Evolutionary conservation across 1,284 basidiomycete species (phyloP).

Genomic region (Fomitopsis schrenkii): DNA sequence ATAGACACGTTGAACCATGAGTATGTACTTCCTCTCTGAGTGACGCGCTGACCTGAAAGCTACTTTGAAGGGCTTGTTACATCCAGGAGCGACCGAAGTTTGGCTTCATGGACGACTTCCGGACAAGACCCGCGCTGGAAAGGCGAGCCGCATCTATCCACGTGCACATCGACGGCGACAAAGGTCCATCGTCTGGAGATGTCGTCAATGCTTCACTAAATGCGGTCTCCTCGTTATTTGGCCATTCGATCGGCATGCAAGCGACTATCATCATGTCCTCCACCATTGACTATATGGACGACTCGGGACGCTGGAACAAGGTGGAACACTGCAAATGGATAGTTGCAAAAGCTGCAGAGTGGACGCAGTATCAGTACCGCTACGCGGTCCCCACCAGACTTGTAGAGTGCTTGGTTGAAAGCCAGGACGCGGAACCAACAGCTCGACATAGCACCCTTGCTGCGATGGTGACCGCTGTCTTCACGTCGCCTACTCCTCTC

Average conservation of each 20-base stretch:
- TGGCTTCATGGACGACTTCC: slow-evolving; percentile 77
- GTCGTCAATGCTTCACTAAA: slow-evolving; percentile 74
- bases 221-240: slow-evolving; percentile 70
- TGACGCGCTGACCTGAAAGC: slow-evolving; percentile 1
- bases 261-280: slow-evolving; percentile 71
- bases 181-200: slow-evolving; percentile 73
- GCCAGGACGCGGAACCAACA: slow-evolving; percentile 55
- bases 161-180: slow-evolving; percentile 83
- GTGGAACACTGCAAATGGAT: slow-evolving; percentile 82
- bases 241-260: slow-evolving; percentile 77
- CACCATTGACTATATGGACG: slow-evolving; percentile 63
- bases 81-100: slow-evolving; percentile 69
- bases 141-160: slow-evolving; percentile 86
- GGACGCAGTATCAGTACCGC: slow-evolving; percentile 90
- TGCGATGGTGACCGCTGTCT: slow-evolving; percentile 80
- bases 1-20: slow-evolving; percentile 61
- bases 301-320: slow-evolving; percentile 67
- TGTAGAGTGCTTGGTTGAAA: slow-evolving; percentile 75
- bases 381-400: slow-evolving; percentile 85
- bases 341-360: slow-evolving; percentile 70
- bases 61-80: slow-evolving; percentile 41
- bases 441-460: slow-evolving; percentile 69
- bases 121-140: slow-evolving; percentile 69
- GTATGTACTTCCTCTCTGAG: slow-evolving; percentile 42
- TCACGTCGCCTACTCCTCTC: slow-evolving; percentile 79